Evolutionary conservation across 2,329 filamentous ascomycete species (phyloP).

Genomic region (Ramularia collo-cygni): DNA sequence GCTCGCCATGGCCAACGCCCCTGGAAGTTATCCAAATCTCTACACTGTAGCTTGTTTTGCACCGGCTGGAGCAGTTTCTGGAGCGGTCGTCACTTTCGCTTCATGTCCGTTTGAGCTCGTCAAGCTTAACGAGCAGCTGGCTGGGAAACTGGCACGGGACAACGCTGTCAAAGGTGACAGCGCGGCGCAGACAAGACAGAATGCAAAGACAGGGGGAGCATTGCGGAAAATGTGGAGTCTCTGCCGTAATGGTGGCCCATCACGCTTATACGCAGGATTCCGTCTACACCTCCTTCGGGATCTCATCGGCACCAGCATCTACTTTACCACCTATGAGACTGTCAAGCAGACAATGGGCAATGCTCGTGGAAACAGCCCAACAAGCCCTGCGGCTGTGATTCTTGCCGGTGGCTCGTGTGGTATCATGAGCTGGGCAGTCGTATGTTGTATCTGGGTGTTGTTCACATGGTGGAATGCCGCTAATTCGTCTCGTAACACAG

Average conservation of each 20-base stretch:
- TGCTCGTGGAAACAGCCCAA: conserved; percentile 65
- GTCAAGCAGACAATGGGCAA: conserved; percentile 75
- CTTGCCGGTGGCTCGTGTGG: conserved; percentile 74
- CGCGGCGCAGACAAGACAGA: conserved; percentile 2
- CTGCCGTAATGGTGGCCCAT: conserved; percentile 63
- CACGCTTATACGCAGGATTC: conserved; percentile 75
- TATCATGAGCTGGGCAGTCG: conserved; percentile 67
- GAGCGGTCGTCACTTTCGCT: conserved; percentile 70
- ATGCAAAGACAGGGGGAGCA: conserved; percentile 22
- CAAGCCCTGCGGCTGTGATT: conserved; percentile 70
- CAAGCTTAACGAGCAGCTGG: conserved; percentile 82
- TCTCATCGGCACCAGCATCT: conserved; percentile 74
- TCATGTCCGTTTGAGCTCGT: conserved; percentile 85
- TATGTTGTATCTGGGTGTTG: neutral
- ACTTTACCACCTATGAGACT: conserved; percentile 86
- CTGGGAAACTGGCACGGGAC: conserved; percentile 60
- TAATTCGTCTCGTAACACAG: conserved; percentile 22
- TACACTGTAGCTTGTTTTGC: conserved; percentile 72
- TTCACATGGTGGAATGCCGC: conserved; percentile 6
- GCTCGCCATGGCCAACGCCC: conserved; percentile 62
- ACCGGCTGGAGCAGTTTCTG: conserved; percentile 69
- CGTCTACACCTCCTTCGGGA: conserved; percentile 77
- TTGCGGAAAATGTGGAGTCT: conserved; percentile 65
- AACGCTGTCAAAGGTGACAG: conserved; percentile 1
- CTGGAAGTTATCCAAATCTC: conserved; percentile 63